A percentile compares a stretch with the other conserved stretches of the same genome.
Evolutionary conservation across 2,329 filamentous ascomycete species (phyloP).

Genomic region (Aspergillus fructus): DNA sequence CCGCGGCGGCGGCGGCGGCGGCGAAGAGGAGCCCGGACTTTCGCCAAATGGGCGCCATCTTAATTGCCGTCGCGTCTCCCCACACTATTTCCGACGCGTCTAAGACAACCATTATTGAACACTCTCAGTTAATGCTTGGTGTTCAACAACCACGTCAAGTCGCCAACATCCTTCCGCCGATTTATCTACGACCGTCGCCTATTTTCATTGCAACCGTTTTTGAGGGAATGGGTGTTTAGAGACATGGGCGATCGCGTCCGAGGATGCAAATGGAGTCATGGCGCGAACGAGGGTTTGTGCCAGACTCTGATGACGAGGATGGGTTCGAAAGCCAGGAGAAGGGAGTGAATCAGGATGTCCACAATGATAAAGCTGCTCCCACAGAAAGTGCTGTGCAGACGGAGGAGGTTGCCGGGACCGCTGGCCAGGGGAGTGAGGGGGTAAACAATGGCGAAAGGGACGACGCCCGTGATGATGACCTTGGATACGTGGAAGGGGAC

Average conservation of each 20-base stretch:
- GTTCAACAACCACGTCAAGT: neutral
- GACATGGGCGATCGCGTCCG: constrained; percentile 37
- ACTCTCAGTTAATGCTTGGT: neutral
- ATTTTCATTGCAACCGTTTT: neutral
- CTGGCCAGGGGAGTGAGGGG: neutral
- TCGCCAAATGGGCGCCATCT: constrained; percentile 24
- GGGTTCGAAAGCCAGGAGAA: constrained; percentile 38
- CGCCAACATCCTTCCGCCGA: neutral
- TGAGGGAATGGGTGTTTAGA: constrained; percentile 28
- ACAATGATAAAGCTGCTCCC: constrained; percentile 13
- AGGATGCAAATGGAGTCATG: constrained; percentile 47
- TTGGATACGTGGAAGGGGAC: neutral
- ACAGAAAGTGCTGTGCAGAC: neutral
- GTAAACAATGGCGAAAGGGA: neutral
- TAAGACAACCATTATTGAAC: neutral
- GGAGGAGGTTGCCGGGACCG: neutral
- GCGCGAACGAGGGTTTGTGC: constrained; percentile 52
- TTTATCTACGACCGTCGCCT: neutral
- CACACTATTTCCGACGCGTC: constrained; percentile 29
- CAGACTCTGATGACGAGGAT: constrained; percentile 51
- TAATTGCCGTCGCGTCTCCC: constrained; percentile 25
- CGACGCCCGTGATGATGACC: neutral
- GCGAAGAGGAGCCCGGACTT: neutral
- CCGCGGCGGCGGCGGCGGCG: neutral
- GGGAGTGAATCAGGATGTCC: constrained; percentile 10